These are phyloP conservation scores for Meira miltonrushii DNA, from an alignment of 1,284 basidiomycete genomes.

Conservation along the genomic window DNA sequence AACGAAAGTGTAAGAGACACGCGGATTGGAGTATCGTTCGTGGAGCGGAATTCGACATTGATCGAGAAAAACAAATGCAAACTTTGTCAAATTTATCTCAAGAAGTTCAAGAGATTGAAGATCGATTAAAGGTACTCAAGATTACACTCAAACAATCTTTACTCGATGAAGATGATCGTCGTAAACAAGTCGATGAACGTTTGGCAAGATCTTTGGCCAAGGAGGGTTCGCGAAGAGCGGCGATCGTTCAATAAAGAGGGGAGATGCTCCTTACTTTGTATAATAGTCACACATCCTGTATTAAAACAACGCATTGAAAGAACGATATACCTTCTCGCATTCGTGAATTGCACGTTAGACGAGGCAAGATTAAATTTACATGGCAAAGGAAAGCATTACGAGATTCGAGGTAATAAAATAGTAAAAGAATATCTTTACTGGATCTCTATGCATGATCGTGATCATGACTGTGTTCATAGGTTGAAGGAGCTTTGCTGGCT, in stretches of 20 bases:
- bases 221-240: background rate
- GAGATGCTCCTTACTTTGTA: too few relatives aligned
- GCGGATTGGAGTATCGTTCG: constrained; percentile 26
- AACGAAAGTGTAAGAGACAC: constrained; percentile 27
- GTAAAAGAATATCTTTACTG: too few relatives aligned
- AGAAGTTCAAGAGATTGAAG: constrained; percentile 1
- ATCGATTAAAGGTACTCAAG: background rate
- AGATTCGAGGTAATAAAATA: too few relatives aligned
- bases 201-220: background rate
- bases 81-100: background rate
- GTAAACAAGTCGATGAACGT: background rate
- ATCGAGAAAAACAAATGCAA: constrained; percentile 18
- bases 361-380: too few relatives aligned
- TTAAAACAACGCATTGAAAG: background rate
- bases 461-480: background rate
- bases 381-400: too few relatives aligned
- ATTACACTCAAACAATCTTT: background rate
- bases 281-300: too few relatives aligned
- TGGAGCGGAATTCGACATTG: constrained; percentile 23
- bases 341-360: background rate
- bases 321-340: background rate
- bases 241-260: too few relatives aligned
- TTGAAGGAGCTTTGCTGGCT: background rate
- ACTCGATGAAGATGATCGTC: background rate
- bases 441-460: background rate